Conservation (phyloP, 306 rosid genomes). For the Acacia melanoxylon region DNA sequence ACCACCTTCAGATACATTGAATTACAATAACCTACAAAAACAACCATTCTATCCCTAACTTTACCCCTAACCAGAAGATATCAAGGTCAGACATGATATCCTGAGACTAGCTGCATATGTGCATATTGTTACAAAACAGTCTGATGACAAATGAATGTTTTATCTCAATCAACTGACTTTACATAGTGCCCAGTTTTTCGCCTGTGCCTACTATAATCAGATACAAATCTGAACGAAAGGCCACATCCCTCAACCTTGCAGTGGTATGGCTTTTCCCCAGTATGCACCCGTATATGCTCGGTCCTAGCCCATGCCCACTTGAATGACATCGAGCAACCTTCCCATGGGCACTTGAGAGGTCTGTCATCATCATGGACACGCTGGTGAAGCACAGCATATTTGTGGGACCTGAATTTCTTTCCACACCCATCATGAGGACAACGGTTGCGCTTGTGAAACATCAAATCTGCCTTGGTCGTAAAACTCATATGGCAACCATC, state of each 20-base stretch:
- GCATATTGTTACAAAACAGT: conserved; percentile 39
- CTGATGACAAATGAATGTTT: conserved; percentile 19
- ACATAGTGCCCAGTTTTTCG: conserved; percentile 89
- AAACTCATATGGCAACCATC: conserved; percentile 91
- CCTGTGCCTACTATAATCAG: conserved; percentile 93
- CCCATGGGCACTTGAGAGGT: conserved; percentile 98
- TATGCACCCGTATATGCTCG: conserved; percentile 94
- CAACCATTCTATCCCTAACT: conserved; percentile 47
- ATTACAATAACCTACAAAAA: conserved; percentile 42
- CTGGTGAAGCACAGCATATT: conserved; percentile 76
- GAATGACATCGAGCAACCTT: conserved; percentile 96
- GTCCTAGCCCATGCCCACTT: conserved; percentile 99
- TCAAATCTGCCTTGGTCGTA: conserved; percentile 61
- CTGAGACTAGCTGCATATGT: conserved; percentile 41
- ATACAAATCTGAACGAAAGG: conserved; percentile 90
- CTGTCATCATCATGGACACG: conserved; percentile 89
- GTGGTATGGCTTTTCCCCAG: conserved; percentile 90
- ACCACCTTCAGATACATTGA: conserved; percentile 38
- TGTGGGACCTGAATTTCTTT: conserved; percentile 92
- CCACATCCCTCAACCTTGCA: conserved; percentile 89
- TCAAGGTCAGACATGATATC: conserved; percentile 31
- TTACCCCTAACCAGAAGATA: conserved; percentile 47
- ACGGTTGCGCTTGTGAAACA: conserved; percentile 73
- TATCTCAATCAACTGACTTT: conserved; percentile 43
- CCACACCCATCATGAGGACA: conserved; percentile 94